Percentiles rank a stretch among this genome's conserved stretches.
phyloP scores from a whole-genome alignment of 306 rosid species.

The cucumber (Cucumis sativus) region DNA sequence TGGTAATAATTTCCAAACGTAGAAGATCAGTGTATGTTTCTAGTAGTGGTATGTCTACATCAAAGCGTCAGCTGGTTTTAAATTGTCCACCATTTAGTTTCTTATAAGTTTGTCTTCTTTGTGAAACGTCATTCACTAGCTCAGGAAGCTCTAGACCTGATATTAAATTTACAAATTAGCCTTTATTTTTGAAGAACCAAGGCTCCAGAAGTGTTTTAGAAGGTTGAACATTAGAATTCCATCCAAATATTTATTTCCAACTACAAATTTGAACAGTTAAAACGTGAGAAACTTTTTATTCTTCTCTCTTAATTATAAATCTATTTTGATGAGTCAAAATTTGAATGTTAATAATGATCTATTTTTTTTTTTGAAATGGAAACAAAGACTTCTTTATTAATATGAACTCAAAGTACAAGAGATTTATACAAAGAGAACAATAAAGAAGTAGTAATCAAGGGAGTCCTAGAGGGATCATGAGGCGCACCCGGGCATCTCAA shows the following conservation, averaged over 20 bases:
- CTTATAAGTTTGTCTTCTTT: not conserved
- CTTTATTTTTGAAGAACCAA: not conserved
- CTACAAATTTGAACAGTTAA: not conserved
- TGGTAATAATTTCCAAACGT: not conserved
- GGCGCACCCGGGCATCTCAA: too few relatives aligned
- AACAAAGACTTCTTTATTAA: too few relatives aligned
- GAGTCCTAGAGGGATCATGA: too few relatives aligned
- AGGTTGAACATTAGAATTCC: not conserved
- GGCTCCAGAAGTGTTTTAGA: not conserved
- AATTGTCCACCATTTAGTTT: not conserved
- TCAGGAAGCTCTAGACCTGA: not conserved
- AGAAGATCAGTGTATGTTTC: not conserved
- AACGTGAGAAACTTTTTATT: not conserved
- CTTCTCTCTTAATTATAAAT: not conserved
- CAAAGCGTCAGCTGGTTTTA: not conserved
- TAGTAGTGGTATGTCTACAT: not conserved
- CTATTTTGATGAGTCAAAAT: not conserved
- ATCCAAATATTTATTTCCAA: not conserved
- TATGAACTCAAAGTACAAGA: too few relatives aligned
- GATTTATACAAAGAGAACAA: too few relatives aligned
- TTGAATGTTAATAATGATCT: not conserved
- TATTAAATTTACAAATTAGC: not conserved
- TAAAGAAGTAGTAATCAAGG: too few relatives aligned
- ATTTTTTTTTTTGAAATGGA: too few relatives aligned
- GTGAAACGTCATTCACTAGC: not conserved